phyloP scores from a whole-genome alignment of 192 early-diverging fungal species.

The Linnemannia hyalina region DNA sequence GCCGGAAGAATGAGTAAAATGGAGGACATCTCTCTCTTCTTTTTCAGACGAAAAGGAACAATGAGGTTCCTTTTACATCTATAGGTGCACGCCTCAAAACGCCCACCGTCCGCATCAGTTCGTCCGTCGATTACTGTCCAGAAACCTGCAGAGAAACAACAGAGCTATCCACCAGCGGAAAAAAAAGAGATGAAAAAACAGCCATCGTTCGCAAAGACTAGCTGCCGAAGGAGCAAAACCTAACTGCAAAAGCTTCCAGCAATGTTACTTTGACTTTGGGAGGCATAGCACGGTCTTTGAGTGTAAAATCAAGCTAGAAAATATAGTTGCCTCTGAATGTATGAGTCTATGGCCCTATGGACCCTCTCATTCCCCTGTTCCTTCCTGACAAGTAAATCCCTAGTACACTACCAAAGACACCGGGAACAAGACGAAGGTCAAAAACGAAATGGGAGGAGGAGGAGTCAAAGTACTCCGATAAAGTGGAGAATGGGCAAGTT shows the following conservation, averaged over 20 bases:
- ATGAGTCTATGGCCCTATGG: background rate
- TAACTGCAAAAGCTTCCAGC: no score
- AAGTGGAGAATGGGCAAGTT: background rate
- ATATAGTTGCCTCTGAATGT: background rate
- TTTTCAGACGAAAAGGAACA: background rate
- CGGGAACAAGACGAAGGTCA: background rate
- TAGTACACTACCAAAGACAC: background rate
- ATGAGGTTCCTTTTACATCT: background rate
- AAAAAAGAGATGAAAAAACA: background rate
- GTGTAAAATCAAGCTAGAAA: background rate
- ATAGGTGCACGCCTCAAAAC: no score
- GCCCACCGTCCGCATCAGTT: no score
- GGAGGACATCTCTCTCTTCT: background rate
- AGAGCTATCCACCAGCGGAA: background rate
- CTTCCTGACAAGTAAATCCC: background rate
- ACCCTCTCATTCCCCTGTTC: background rate
- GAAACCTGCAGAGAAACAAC: background rate
- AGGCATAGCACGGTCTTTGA: no score
- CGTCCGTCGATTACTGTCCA: background rate
- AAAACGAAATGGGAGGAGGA: background rate
- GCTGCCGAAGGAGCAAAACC: background rate
- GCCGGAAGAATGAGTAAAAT: background rate
- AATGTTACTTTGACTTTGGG: no score
- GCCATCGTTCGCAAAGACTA: background rate
- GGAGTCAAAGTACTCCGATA: background rate